These are phyloP conservation scores for Planoprotostelium fungivorum DNA, from an alignment of 78 protist genomes.

Conservation along the genomic window DNA sequence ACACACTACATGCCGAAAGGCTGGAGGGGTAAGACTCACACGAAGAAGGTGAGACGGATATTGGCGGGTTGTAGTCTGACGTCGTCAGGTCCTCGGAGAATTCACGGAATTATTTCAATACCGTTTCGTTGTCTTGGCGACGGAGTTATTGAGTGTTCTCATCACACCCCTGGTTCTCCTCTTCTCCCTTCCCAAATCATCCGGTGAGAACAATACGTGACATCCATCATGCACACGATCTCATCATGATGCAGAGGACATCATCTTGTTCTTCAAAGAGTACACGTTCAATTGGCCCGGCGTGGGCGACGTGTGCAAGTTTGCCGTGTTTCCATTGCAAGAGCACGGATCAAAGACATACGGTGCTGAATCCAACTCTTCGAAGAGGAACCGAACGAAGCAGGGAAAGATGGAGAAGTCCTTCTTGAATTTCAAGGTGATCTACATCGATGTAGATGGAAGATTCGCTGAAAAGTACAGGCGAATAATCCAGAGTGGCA, in stretches of 20 bases:
- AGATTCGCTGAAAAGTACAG: background rate
- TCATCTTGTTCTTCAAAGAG: conserved; percentile 48
- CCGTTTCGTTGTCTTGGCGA: conserved; percentile 28
- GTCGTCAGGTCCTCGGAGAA: conserved; percentile 13
- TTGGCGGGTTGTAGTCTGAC: background rate
- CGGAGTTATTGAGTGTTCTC: conserved; percentile 52
- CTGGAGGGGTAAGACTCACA: conserved; percentile 61
- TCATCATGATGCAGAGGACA: conserved; percentile 6
- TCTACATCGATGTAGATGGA: conserved; percentile 19
- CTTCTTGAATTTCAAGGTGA: conserved; percentile 50
- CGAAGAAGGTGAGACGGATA: conserved; percentile 18
- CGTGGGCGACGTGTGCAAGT: conserved; percentile 63
- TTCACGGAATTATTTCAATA: conserved; percentile 57
- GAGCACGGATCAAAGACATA: conserved; percentile 16
- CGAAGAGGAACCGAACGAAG: background rate
- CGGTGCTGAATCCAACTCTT: background rate
- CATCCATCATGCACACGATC: background rate
- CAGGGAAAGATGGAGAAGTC: conserved; percentile 70
- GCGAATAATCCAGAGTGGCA: background rate
- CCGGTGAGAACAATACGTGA: conserved; percentile 2
- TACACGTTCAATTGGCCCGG: conserved; percentile 39
- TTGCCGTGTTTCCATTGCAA: conserved; percentile 44
- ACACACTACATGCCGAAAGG: conserved; percentile 60
- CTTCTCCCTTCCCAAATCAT: conserved; percentile 40
- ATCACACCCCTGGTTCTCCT: conserved; percentile 67